Percentiles rank a stretch among this genome's conserved stretches.
Evolutionary conservation across 805 yeast species (phyloP).

Genomic region (Teunomyces funiuensis): DNA sequence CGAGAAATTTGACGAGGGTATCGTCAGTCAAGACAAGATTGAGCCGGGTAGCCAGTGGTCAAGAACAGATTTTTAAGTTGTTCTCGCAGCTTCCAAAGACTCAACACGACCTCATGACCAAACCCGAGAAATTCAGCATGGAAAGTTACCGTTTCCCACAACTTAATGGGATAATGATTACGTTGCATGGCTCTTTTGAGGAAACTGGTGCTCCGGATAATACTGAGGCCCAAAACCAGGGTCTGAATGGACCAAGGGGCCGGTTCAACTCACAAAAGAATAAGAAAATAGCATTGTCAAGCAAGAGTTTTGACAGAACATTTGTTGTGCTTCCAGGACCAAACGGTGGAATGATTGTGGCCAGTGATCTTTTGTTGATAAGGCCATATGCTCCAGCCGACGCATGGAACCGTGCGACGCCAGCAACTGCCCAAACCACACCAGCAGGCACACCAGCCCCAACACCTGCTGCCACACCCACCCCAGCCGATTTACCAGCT

Average conservation of each 20-base stretch:
- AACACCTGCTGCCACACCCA: slow-evolving; percentile 17
- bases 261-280: slow-evolving; percentile 19
- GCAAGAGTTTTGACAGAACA: slow-evolving; percentile 83
- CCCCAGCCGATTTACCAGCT: slow-evolving; percentile 50
- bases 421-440: slow-evolving; percentile 4
- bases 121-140: slow-evolving; percentile 68
- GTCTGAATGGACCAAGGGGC: slow-evolving; percentile 11
- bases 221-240: slow-evolving; percentile 17
- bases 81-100: slow-evolving; percentile 77
- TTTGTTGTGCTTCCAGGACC: slow-evolving; percentile 74
- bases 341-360: slow-evolving; percentile 72
- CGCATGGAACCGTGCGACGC: slow-evolving; percentile 50
- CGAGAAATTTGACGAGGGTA: slow-evolving; percentile 74
- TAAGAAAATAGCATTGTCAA: slow-evolving; percentile 42
- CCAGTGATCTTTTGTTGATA: slow-evolving; percentile 76
- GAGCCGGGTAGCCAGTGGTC: slow-evolving; percentile 66
- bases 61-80: slow-evolving; percentile 55
- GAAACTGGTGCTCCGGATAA: slow-evolving; percentile 62
- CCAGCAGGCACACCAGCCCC: slow-evolving; percentile 13
- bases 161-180: slow-evolving; percentile 73
- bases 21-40: slow-evolving; percentile 54
- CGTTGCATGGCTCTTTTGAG: slow-evolving; percentile 81
- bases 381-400: slow-evolving; percentile 56
- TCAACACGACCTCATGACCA: slow-evolving; percentile 63
- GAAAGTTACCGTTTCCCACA: slow-evolving; percentile 74